Percentiles rank a stretch among this genome's conserved stretches.
Conservation (phyloP, 225 moss, liverwort and hornwort genomes). For the Polytrichum formosum region DNA sequence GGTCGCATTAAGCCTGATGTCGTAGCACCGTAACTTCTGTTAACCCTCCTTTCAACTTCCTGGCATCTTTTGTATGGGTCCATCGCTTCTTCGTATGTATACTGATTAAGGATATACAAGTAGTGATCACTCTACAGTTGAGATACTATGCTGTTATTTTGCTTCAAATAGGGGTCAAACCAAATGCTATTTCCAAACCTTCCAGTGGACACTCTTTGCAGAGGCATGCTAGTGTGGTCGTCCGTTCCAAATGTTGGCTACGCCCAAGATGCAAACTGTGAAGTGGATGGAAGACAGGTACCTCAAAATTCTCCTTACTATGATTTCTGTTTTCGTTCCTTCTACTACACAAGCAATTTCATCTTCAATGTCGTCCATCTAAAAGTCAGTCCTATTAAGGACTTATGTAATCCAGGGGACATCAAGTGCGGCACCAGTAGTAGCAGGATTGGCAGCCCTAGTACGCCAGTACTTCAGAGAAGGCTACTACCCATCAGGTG, state of each 20-base stretch:
- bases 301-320: not conserved
- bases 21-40: constrained; percentile 48
- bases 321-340: not conserved
- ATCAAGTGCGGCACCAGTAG: constrained; percentile 63
- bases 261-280: constrained; percentile 30
- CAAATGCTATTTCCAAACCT: too few species aligned
- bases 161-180: too few species aligned
- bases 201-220: constrained; percentile 9
- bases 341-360: not conserved
- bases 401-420: constrained; percentile 40
- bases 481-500: constrained; percentile 72
- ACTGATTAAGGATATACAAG: too few species aligned
- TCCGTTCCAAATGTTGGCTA: constrained; percentile 38
- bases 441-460: constrained; percentile 56
- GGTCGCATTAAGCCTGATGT: constrained; percentile 69
- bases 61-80: too few species aligned
- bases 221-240: constrained; percentile 71
- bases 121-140: too few species aligned
- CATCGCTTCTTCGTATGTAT: too few species aligned
- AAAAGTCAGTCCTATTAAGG: not conserved
- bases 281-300: constrained; percentile 57
- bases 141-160: too few species aligned
- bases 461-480: constrained; percentile 62
- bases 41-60: not conserved
- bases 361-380: not conserved